phyloP scores from a whole-genome alignment of 345 rosid species.

The Hibiscus tridactylites region DNA sequence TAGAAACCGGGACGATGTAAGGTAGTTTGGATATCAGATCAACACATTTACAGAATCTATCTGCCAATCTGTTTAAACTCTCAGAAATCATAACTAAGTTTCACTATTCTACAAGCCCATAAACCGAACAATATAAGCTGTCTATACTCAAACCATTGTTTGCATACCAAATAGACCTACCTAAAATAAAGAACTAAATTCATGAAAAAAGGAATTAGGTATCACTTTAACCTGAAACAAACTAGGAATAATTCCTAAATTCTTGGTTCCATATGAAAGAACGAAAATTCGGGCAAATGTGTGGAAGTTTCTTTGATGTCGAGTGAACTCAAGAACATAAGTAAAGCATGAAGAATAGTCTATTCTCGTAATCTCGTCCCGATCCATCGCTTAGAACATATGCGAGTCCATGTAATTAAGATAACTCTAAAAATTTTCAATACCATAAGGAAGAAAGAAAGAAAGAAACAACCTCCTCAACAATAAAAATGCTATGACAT shows the following conservation, averaged over 20 bases:
- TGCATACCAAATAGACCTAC: neutral
- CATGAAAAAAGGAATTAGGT: no score
- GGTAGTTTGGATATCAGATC: no score
- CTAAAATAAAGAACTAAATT: neutral
- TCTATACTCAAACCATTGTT: no score
- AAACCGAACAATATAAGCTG: no score
- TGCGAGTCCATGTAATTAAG: constrained; percentile 13
- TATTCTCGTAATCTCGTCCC: constrained; percentile 7
- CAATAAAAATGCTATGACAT: constrained; percentile 18
- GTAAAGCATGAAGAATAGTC: constrained; percentile 14
- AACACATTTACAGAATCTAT: no score
- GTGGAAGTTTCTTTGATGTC: neutral
- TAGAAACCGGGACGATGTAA: no score
- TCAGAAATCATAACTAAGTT: no score
- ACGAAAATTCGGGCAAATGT: neutral
- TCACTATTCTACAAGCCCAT: no score
- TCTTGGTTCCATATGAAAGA: neutral
- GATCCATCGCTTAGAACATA: constrained; percentile 12
- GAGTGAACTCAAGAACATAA: neutral
- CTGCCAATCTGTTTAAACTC: no score
- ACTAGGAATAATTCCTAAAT: neutral
- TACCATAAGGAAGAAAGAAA: constrained; percentile 18
- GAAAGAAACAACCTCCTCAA: constrained; percentile 3
- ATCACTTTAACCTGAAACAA: no score
- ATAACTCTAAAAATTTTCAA: constrained; percentile 37